Evolutionary conservation across 805 yeast species (phyloP).

Genomic region (Nakazawaea holstii): DNA sequence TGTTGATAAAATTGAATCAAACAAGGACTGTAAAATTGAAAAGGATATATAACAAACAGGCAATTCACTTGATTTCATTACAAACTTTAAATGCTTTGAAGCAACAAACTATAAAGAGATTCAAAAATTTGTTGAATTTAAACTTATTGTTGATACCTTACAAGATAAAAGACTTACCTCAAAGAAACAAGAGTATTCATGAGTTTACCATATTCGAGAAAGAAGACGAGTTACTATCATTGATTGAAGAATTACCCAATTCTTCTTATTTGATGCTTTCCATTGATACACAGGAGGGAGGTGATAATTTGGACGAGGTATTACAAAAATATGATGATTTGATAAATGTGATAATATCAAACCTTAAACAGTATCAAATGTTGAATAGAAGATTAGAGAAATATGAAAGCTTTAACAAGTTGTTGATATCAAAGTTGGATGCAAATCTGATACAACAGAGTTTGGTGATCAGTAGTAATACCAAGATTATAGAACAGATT

Average conservation of each 20-base stretch:
- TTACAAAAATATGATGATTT: conserved; percentile 20
- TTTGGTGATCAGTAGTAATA: conserved; percentile 18
- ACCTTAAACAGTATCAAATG: conserved; percentile 13
- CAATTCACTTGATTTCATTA: conserved; percentile 22
- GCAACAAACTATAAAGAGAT: conserved; percentile 9
- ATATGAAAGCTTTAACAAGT: conserved; percentile 14
- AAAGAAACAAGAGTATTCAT: conserved; percentile 17
- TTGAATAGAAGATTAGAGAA: conserved; percentile 14
- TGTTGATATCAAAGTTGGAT: conserved; percentile 8
- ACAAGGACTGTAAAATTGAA: conserved; percentile 14
- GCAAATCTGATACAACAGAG: conserved; percentile 16
- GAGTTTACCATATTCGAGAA: conserved; percentile 18
- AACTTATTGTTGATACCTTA: conserved; percentile 22
- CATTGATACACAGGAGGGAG: not conserved
- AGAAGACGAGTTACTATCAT: conserved; percentile 17
- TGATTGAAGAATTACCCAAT: conserved; percentile 26
- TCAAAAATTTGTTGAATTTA: conserved; percentile 19
- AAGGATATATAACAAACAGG: conserved; percentile 23
- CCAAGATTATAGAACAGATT: conserved; percentile 15
- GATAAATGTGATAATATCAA: conserved; percentile 13
- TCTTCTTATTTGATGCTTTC: conserved; percentile 14
- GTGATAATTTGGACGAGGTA: conserved; percentile 10
- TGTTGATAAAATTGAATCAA: conserved; percentile 8
- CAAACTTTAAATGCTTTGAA: conserved; percentile 24
- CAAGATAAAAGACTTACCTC: conserved; percentile 17